Base-by-base conservation (phyloP, 2,329 filamentous ascomycete genomes). In the Arthrobotrys sphaeroides region DNA sequence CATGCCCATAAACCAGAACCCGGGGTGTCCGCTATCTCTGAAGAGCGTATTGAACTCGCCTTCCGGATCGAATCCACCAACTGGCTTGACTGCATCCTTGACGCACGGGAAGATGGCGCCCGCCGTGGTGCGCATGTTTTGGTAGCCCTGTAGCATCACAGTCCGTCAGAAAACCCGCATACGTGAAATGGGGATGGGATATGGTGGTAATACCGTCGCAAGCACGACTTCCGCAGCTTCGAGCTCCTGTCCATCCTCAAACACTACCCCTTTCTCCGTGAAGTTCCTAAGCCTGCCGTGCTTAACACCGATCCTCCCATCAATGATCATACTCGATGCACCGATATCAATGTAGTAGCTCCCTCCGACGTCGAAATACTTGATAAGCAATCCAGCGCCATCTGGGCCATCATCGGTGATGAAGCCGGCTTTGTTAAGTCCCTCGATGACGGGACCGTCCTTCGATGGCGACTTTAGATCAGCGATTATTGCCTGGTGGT, bases 261-360 rank as follows among this genome's bases (percentile, higher is more conserved):
- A 84, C 0, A 82, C 80, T 0, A 86, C 77, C 0, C 84, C 85
- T 0, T 82, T 78, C 0, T 84, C 82, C 0, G 86, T 83, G 1
- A 90, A 85, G 20, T 84, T 82, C 1, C 82, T 79, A 12, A 90
- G 86, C 3, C 86, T 85, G 0, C 86, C 87, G 42, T 88, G 86
- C 80, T 87, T 87, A 24, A 91, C 83, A 78, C 87, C 88, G 80
- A 91, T 88, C 79, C 87, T 88, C 0, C 89, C 88, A 10, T 90
- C 87, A 1, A 84, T 84, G 70, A 91, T 90, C 22, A 91, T 84
- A 78, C 87, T 82, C 0, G 86, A 87, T 0, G 86, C 87, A 0
- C 90, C 90, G 0, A 90, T 88, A 74, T 91, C 88, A 76, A 91
- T 89, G 81, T 91, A 91, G 80, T 91, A 91, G 0, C 90, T 89